Evolutionary conservation across 2,329 filamentous ascomycete species (phyloP).

Genomic region (Emergomyces pasteurianus): DNA sequence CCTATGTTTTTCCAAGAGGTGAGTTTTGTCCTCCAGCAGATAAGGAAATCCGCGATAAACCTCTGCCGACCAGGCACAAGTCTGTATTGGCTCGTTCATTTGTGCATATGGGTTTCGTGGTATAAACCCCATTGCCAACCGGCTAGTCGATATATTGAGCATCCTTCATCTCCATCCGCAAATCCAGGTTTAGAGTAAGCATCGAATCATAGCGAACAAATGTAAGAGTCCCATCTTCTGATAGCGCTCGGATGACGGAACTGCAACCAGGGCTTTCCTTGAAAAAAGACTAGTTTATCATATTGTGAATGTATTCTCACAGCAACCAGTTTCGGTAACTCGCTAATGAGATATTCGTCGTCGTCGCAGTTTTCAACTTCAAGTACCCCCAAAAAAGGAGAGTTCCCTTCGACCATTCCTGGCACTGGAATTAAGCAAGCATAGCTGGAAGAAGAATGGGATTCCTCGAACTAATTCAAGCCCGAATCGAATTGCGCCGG

Average conservation of each 20-base stretch:
- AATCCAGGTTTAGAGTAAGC: conserved; percentile 9
- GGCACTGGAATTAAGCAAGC: conserved; percentile 24
- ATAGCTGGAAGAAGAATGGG: conserved; percentile 22
- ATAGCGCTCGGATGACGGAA: conserved; percentile 13
- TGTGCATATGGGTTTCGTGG: conserved; percentile 17
- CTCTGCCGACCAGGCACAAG: conserved; percentile 18
- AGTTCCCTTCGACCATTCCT: conserved; percentile 16
- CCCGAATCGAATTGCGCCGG: conserved; percentile 15
- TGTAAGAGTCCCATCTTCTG: conserved; percentile 24
- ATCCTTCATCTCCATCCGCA: conserved; percentile 17
- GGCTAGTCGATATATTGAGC: conserved; percentile 28
- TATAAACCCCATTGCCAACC: conserved; percentile 25
- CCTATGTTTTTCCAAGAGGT: conserved; percentile 27
- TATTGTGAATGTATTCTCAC: neutral
- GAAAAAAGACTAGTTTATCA: conserved; percentile 8
- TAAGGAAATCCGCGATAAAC: conserved; percentile 23
- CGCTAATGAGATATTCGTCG: conserved; percentile 25
- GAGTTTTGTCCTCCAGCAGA: conserved; percentile 20
- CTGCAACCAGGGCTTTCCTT: conserved; percentile 12
- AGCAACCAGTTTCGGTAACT: conserved; percentile 1
- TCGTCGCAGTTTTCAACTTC: conserved; percentile 19
- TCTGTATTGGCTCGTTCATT: conserved; percentile 20
- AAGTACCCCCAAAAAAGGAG: conserved; percentile 29
- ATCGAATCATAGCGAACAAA: conserved; percentile 17
- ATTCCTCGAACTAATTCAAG: conserved; percentile 20